Percentiles rank a stretch among this genome's conserved stretches.
These are phyloP conservation scores for Candida buenavistaensis DNA, from an alignment of 1,139 yeast genomes.

Conservation along the genomic window DNA sequence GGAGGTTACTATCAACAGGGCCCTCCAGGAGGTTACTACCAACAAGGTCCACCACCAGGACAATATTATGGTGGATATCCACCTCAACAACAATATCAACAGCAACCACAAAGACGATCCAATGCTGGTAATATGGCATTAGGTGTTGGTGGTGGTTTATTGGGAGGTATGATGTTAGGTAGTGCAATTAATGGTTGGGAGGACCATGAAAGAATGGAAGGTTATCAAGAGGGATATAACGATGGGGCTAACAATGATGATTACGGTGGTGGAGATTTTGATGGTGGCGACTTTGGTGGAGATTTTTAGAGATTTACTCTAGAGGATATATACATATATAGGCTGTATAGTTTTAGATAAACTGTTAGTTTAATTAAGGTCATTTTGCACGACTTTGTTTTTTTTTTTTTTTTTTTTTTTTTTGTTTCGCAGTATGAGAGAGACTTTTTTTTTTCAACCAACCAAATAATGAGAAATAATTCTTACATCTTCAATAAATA, in stretches of 20 bases:
- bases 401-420: neutral
- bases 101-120: conserved; percentile 16
- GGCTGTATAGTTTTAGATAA: neutral
- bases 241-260: conserved; percentile 24
- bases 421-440: too few relatives aligned
- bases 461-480: conserved; percentile 14
- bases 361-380: too few relatives aligned
- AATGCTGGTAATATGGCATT: conserved; percentile 51
- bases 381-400: neutral
- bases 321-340: neutral
- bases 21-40: conserved; percentile 15
- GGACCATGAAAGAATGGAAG: conserved; percentile 27
- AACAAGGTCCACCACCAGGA: conserved; percentile 15
- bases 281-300: conserved; percentile 26
- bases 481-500: conserved; percentile 3
- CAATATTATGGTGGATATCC: too few relatives aligned
- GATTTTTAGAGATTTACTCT: conserved; percentile 14
- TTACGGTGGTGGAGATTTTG: conserved; percentile 26
- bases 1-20: conserved; percentile 19
- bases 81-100: conserved; percentile 20
- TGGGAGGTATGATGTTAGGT: conserved; percentile 71
- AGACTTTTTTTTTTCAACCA: conserved; percentile 14
- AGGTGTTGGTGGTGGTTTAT: conserved; percentile 80
- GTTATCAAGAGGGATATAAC: conserved; percentile 31
- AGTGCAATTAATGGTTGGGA: conserved; percentile 35